phyloP scores from a whole-genome alignment of 352 stramenopile species.

The Globisporangium mamillatum region DNA sequence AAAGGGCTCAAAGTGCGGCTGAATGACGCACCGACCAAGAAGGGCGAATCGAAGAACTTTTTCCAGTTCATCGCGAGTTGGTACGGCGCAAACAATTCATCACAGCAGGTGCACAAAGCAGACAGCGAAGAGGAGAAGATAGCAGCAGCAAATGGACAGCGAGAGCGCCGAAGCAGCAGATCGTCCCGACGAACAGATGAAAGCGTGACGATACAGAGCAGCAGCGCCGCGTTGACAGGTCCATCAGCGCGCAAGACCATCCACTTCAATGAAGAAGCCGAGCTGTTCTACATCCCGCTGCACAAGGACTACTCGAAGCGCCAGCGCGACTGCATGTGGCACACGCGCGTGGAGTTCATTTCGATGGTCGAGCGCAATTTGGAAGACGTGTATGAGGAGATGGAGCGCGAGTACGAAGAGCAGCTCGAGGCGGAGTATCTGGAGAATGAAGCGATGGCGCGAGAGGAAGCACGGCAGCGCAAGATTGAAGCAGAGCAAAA shows the following conservation, averaged over 20 bases:
- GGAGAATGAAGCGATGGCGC: conserved; percentile 73
- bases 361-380: conserved; percentile 88
- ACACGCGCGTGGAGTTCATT: conserved; percentile 77
- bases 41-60: conserved; percentile 54
- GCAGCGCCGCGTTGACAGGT: conserved; percentile 3
- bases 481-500: conserved; percentile 34
- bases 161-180: neutral
- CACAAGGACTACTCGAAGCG: conserved; percentile 85
- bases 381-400: conserved; percentile 84
- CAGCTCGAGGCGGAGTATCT: conserved; percentile 54
- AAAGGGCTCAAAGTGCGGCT: conserved; percentile 75
- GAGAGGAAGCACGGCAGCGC: conserved; percentile 61
- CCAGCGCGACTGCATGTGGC: conserved; percentile 85
- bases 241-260: conserved; percentile 38
- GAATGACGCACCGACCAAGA: conserved; percentile 55
- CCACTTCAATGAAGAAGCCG: conserved; percentile 70
- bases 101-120: neutral
- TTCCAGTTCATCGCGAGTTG: conserved; percentile 83
- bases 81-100: conserved; percentile 39
- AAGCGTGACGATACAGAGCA: conserved; percentile 9
- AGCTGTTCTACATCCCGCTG: conserved; percentile 85
- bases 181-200: conserved; percentile 1
- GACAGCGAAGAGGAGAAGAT: conserved; percentile 3
- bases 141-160: conserved; percentile 3
- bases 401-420: conserved; percentile 84